Conservation (phyloP, 2,329 filamentous ascomycete species). For the Sclerotinia minor region DNA sequence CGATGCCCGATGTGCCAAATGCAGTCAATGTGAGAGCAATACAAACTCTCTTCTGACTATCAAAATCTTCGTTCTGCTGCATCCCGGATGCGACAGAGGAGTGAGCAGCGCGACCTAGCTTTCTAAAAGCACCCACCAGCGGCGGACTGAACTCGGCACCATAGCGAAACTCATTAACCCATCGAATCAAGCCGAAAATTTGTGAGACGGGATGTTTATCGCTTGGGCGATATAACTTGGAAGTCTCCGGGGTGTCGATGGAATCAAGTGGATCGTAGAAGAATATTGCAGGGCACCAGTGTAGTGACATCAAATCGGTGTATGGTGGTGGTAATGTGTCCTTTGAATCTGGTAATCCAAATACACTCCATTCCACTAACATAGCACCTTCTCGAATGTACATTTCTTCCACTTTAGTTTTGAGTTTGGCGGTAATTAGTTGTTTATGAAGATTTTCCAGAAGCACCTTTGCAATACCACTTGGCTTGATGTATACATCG, state of each 20-base stretch:
- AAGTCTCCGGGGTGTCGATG: neutral
- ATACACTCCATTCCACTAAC: neutral
- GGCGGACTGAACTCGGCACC: neutral
- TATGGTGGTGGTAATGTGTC: neutral
- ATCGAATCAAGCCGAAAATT: neutral
- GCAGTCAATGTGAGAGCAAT: neutral
- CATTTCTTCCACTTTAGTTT: neutral
- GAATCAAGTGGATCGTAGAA: neutral
- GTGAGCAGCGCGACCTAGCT: constrained; percentile 3
- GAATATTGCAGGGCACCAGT: neutral
- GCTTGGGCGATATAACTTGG: constrained; percentile 2
- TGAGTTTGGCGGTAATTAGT: neutral
- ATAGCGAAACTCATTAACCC: constrained; percentile 2
- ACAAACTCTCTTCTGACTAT: neutral
- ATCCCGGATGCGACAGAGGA: neutral
- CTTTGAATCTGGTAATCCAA: neutral
- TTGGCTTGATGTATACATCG: constrained; percentile 1
- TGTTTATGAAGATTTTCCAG: neutral
- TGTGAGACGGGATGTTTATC: neutral
- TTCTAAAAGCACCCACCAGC: neutral
- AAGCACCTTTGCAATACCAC: neutral
- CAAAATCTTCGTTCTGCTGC: neutral
- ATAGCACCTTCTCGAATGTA: neutral
- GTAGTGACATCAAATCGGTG: neutral
- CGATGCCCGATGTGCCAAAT: neutral